Base-by-base conservation (phyloP, 2,329 filamentous ascomycete genomes). In the Aspergillus spinulosporus region DNA sequence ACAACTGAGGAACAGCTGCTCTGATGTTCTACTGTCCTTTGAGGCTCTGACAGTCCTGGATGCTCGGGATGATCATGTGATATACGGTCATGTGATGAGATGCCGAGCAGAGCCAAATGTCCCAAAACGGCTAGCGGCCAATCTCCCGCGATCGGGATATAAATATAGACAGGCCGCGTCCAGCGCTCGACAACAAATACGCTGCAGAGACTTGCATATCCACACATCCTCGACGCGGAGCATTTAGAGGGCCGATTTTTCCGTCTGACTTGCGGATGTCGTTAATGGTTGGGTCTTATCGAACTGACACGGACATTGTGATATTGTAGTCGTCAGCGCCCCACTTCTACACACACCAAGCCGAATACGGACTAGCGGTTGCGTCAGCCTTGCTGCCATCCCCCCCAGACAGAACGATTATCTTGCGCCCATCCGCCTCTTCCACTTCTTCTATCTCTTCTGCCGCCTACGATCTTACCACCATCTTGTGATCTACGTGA, bases 321-420 rank as follows among this genome's bases (percentile, higher is more conserved):
- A 4, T 11, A 42, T 37, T 40, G 50, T 37, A 40, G 50, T 52
- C 50, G 50, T 52, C 42, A 52, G 42, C 50, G 12, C 49, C 39
- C 53, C 53, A 56, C 47, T 29, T n/a, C 39, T 14, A 31, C 14
- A 26, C 3, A 4, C 14, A 7, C 50, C 40, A 52, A 43, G 12
- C 42, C 50, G 12, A n/a, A 21, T 4, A 5, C 1, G 12, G 42
- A 5, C 11, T 52, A 44, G 50, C 14, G 50, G 50, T 52, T 52
- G 50, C 50, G 44, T 52, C 54, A 56, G 54, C 48, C 54, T 47
- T 47, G 44, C 39, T 26, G n/a, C 2, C 37, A 14, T 37, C 37
- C 43, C 36, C 26, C 43, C 44, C 49, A 39, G 39, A 55, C 40
- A 29, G 34, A 14, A 40, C 32, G 26, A 48, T 40, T 21, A 14